phyloP scores from a whole-genome alignment of 2,329 filamentous ascomycete species.

The Hypoxylon rubiginosum region DNA sequence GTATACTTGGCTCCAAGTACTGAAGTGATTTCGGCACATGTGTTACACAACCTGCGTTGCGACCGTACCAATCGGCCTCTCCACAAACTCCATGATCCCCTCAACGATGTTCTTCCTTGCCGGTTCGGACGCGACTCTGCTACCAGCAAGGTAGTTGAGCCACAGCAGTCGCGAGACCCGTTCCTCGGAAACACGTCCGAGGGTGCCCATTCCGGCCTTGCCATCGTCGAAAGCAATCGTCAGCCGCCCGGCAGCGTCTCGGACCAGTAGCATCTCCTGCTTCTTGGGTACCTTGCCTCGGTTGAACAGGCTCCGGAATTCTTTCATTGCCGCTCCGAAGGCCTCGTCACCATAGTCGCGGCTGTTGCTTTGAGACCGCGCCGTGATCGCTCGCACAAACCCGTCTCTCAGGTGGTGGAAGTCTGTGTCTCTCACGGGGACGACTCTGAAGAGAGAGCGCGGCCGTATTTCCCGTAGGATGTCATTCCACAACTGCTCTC shows the following conservation, averaged over 20 bases:
- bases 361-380: slow-evolving; percentile 72
- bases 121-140: slow-evolving; percentile 86
- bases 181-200: slow-evolving; percentile 84
- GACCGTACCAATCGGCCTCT: slow-evolving; percentile 88
- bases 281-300: slow-evolving; percentile 85
- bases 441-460: slow-evolving; percentile 84
- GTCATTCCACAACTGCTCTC: slow-evolving; percentile 80
- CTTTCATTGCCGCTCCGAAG: slow-evolving; percentile 80
- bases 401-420: slow-evolving; percentile 93
- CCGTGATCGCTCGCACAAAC: slow-evolving; percentile 87
- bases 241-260: slow-evolving; percentile 75
- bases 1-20: slow-evolving; percentile 43
- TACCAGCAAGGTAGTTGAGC: slow-evolving; percentile 90
- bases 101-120: slow-evolving; percentile 86
- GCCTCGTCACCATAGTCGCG: slow-evolving; percentile 74
- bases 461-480: slow-evolving; percentile 76
- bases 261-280: slow-evolving; percentile 79
- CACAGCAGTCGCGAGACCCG: slow-evolving; percentile 85
- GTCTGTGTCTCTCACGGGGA: slow-evolving; percentile 93
- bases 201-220: slow-evolving; percentile 61
- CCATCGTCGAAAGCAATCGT: slow-evolving; percentile 75
- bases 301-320: slow-evolving; percentile 87
- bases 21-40: slow-evolving; percentile 41
- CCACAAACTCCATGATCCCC: slow-evolving; percentile 88
- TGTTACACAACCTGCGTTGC: slow-evolving; percentile 76